Percentiles rank a stretch among this genome's conserved stretches.
Evolutionary conservation across 139 green algal genomes (phyloP).

Genomic region (Chlorella sp.): DNA sequence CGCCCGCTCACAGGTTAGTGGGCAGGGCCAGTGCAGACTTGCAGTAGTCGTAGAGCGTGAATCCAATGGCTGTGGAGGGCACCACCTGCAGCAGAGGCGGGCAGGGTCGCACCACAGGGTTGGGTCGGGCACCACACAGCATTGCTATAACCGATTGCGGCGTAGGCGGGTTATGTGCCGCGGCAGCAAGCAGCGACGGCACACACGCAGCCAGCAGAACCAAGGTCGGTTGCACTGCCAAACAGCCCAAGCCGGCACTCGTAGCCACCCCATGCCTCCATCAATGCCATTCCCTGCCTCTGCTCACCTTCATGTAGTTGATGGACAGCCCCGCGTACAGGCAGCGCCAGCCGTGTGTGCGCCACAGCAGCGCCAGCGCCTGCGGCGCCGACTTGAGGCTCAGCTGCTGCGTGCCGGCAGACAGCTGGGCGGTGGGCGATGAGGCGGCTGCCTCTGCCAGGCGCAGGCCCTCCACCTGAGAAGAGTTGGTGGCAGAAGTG

Average conservation of each 20-base stretch:
- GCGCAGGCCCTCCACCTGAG: slow-evolving; percentile 36
- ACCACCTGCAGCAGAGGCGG: slow-evolving; percentile 48
- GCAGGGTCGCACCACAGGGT: too few species aligned
- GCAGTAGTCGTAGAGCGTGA: slow-evolving; percentile 87
- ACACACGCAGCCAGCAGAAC: too few species aligned
- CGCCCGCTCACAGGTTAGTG: slow-evolving; percentile 57
- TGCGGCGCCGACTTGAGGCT: slow-evolving; percentile 37
- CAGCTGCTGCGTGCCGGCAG: not conserved
- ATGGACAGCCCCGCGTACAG: slow-evolving; percentile 85
- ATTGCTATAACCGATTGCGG: too few species aligned
- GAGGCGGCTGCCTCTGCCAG: slow-evolving; percentile 6
- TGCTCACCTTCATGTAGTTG: slow-evolving; percentile 95
- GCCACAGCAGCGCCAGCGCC: slow-evolving; percentile 60
- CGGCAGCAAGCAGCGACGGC: too few species aligned
- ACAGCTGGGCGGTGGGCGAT: slow-evolving; percentile 15
- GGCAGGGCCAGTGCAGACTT: slow-evolving; percentile 75
- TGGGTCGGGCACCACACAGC: too few species aligned
- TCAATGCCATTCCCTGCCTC: too few species aligned
- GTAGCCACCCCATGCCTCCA: too few species aligned
- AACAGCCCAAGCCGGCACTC: too few species aligned
- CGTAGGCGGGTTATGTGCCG: too few species aligned
- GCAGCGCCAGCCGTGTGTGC: slow-evolving; percentile 51
- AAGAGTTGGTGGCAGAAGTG: not conserved
- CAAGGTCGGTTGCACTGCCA: too few species aligned
- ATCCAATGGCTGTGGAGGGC: slow-evolving; percentile 93